Evolutionary conservation across 352 stramenopile species (phyloP).

Genomic region (Globisporangium sylvaticum): DNA sequence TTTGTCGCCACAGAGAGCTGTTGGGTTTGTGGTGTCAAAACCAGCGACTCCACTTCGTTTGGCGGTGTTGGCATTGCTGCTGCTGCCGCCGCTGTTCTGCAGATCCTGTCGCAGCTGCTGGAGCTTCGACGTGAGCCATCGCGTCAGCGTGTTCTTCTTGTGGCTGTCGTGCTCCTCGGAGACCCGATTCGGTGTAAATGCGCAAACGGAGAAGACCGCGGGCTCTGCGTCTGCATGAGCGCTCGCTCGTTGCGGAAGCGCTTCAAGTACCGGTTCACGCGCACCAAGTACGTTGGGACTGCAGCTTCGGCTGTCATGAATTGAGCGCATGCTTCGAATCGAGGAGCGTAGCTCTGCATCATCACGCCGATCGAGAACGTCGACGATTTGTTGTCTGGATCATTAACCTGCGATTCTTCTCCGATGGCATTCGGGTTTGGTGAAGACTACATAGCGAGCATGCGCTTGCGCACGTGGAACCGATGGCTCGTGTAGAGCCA

Average conservation of each 20-base stretch:
- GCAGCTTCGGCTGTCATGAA: conserved; percentile 7
- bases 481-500: conserved; percentile 51
- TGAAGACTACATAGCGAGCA: conserved; percentile 31
- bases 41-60: not conserved
- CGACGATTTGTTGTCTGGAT: not conserved
- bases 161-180: conserved; percentile 14
- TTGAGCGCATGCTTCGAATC: conserved; percentile 5
- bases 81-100: conserved; percentile 6
- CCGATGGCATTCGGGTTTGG: not conserved
- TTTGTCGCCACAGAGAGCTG: not conserved
- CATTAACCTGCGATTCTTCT: not conserved
- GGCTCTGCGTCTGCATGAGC: conserved; percentile 17
- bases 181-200: conserved; percentile 17
- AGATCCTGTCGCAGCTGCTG: conserved; percentile 37
- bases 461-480: conserved; percentile 48
- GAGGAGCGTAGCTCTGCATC: not conserved
- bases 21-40: not conserved
- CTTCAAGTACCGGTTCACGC: conserved; percentile 18
- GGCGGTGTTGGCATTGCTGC: not conserved
- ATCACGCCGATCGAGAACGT: not conserved
- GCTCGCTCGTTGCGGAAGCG: conserved; percentile 34
- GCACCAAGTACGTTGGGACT: conserved; percentile 7
- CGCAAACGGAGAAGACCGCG: conserved; percentile 11
- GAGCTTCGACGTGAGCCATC: conserved; percentile 32
- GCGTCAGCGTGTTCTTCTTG: conserved; percentile 21